Conservation (phyloP, 495 filamentous ascomycete species). For the Oleoguttula mirabilis region DNA sequence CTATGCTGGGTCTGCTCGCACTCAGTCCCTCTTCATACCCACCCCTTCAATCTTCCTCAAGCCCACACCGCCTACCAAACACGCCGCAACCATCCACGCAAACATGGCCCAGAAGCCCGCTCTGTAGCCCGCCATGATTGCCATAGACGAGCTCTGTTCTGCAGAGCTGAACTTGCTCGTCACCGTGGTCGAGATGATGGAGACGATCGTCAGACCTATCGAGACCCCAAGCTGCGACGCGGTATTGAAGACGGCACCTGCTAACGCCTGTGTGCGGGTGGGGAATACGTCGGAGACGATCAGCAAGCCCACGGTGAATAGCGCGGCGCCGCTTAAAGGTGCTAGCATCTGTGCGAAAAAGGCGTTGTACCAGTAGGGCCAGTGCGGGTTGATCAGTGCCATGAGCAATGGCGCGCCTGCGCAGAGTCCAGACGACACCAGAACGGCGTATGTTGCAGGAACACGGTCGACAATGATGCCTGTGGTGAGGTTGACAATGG, state of each 20-base stretch:
- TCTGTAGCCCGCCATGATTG: constrained; percentile 5
- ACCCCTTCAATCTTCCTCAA: constrained; percentile 13
- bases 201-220: constrained; percentile 4
- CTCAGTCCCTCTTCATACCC: constrained; percentile 12
- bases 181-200: constrained; percentile 3
- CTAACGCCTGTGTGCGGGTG: constrained; percentile 22
- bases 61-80: constrained; percentile 2
- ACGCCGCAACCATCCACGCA: constrained; percentile 3
- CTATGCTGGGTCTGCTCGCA: too few relatives aligned
- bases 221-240: constrained; percentile 18
- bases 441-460: constrained; percentile 14
- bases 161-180: not conserved
- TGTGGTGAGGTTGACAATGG: constrained; percentile 16
- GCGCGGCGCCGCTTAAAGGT: constrained; percentile 17
- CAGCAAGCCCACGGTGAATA: constrained; percentile 22
- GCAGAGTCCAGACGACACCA: constrained; percentile 8
- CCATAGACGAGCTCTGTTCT: not conserved
- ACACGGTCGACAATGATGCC: constrained; percentile 21
- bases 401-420: constrained; percentile 20
- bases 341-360: constrained; percentile 21
- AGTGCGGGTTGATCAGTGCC: constrained; percentile 21
- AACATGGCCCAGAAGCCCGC: constrained; percentile 10
- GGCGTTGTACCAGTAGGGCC: constrained; percentile 24
- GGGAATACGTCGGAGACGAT: constrained; percentile 23
- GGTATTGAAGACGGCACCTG: constrained; percentile 26